Base-by-base conservation (phyloP, 2,329 filamentous ascomycete species). In the Leptosphaerulina australis region DNA sequence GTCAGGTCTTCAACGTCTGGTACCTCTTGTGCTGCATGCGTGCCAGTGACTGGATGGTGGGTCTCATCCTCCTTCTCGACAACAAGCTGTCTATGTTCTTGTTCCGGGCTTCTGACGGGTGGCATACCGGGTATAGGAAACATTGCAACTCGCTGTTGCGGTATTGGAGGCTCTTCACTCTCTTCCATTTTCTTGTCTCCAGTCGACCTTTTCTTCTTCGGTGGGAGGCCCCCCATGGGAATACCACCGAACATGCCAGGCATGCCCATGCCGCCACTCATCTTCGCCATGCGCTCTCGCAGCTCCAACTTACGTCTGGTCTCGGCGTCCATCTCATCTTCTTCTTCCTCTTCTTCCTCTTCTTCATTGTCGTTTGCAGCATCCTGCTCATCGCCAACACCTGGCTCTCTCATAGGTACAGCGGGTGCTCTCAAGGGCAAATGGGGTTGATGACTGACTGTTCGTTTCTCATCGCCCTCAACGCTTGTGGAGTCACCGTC, bases 201-300 rank as follows among this genome's bases (percentile, higher is more conserved):
- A 2, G 58, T 48, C 22, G 78, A 60, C 62, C 79, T 81, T 28
- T 79, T 77, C 64, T 82, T 84, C 58, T 78, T 78, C 39, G 76
- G 69, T 34, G 72, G 68, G 54, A 69, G 62, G 4, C 74, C 75
- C 51, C 81, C 77, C 75, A 88, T 81, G 12, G 86, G 82, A 70
- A 91, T 83, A 52, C 84, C 85, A 28, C 82, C 83, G 14, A 96
- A 95, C 86, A 97, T 94, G 63, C 91, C 90, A 69, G 91, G 86
- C 88, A 97, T 96, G 36, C 91, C 91, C 90, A 96, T 96, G 31
- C 93, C 93, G 46, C 93, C 93, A 61, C 93, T 96, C 88, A 99
- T 94, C 76, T 96, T 97, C 35, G 94, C 94, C 91, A 99, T 99
- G 63, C 94, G 86, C 55, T 94, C 91, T 53, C 94, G 85, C 24